Evolutionary conservation across 345 rosid genomes (phyloP).

Genomic region (Arabis alpina): DNA sequence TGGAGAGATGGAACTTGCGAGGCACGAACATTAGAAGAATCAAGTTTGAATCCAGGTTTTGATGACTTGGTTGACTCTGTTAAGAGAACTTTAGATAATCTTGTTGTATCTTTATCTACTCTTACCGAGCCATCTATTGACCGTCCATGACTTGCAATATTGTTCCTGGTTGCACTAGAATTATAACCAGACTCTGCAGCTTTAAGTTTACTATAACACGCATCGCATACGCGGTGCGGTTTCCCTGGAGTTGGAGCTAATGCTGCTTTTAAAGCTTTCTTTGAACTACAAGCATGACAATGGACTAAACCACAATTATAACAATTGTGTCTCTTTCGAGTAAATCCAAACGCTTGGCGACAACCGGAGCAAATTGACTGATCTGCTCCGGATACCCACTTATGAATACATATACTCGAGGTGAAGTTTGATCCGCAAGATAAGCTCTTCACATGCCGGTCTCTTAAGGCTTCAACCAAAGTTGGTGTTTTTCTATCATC

Average conservation of each 20-base stretch:
- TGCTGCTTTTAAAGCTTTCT: slow-evolving; percentile 92
- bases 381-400: slow-evolving; percentile 95
- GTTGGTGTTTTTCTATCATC: slow-evolving; percentile 82
- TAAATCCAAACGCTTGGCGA: slow-evolving; percentile 95
- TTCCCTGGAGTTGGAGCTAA: slow-evolving; percentile 98
- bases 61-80: slow-evolving; percentile 66
- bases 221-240: slow-evolving; percentile 94
- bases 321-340: slow-evolving; percentile 91
- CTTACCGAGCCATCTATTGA: slow-evolving; percentile 66
- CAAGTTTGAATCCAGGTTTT: slow-evolving; percentile 53
- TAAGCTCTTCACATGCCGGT: slow-evolving; percentile 81
- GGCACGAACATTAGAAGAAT: slow-evolving; percentile 57
- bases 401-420: slow-evolving; percentile 88
- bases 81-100: slow-evolving; percentile 61
- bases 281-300: slow-evolving; percentile 97
- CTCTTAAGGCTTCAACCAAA: slow-evolving; percentile 76
- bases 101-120: slow-evolving; percentile 48
- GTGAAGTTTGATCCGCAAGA: slow-evolving; percentile 97
- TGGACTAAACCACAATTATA: slow-evolving; percentile 92
- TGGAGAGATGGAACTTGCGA: slow-evolving; percentile 77
- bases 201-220: slow-evolving; percentile 84
- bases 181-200: slow-evolving; percentile 64
- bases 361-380: slow-evolving; percentile 94
- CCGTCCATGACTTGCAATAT: slow-evolving; percentile 43
- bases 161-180: slow-evolving; percentile 48